phyloP scores from a whole-genome alignment of 129 eudicot genomes.

The Dittrichia graveolens region DNA sequence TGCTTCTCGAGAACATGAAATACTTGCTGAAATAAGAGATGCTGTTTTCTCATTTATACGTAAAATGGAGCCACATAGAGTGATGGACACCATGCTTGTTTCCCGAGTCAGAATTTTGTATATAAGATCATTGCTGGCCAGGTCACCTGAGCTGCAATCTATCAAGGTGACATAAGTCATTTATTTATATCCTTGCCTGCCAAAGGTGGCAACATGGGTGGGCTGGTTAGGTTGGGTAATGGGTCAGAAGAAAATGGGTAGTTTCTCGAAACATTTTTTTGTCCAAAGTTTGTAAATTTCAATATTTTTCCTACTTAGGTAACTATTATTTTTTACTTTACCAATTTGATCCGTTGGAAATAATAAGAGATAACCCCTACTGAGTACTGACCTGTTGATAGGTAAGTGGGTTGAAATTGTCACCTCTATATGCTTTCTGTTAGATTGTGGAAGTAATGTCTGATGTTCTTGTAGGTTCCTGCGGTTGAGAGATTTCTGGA shows the following conservation, averaged over 20 bases:
- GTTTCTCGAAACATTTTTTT: neutral
- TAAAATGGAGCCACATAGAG: conserved; percentile 96
- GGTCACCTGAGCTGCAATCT: conserved; percentile 95
- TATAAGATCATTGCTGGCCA: conserved; percentile 88
- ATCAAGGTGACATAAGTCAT: conserved; percentile 57
- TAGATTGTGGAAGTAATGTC: conserved; percentile 20
- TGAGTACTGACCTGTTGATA: neutral
- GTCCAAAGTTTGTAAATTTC: neutral
- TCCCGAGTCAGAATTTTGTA: conserved; percentile 97
- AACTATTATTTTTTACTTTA: neutral
- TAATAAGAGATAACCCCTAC: neutral
- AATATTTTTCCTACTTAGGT: neutral
- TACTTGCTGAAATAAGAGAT: conserved; percentile 98
- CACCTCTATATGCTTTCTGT: neutral
- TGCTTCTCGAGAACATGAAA: conserved; percentile 99
- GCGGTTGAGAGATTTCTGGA: conserved; percentile 91
- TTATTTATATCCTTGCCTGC: neutral
- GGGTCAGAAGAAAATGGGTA: neutral
- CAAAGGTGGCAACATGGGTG: conserved; percentile 7
- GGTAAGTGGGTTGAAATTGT: too few species aligned
- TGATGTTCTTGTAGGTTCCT: conserved; percentile 55
- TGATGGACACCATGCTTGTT: conserved; percentile 99
- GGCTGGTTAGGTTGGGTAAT: neutral
- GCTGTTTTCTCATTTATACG: conserved; percentile 90
- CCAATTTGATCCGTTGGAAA: neutral